Evolutionary conservation across 768 basidiomycete species (phyloP).

Genomic region (Panellus pusillus): DNA sequence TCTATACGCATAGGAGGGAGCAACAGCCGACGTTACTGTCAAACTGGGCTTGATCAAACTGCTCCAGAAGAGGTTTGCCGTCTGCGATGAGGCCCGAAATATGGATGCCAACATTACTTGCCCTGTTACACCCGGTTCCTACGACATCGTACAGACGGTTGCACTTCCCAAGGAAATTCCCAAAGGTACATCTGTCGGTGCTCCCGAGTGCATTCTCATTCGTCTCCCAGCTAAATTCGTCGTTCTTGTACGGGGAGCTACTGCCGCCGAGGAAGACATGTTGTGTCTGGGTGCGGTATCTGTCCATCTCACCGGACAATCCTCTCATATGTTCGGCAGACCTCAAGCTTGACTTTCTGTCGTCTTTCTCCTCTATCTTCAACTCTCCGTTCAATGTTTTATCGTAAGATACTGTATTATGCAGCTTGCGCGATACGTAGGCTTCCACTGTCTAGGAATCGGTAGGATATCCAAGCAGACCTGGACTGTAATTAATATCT

Average conservation of each 20-base stretch:
- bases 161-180: slow-evolving; percentile 91
- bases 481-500: not conserved
- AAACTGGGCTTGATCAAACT: slow-evolving; percentile 94
- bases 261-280: slow-evolving; percentile 69
- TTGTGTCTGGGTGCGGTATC: slow-evolving; percentile 56
- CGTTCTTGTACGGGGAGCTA: slow-evolving; percentile 69
- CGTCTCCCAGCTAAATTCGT: slow-evolving; percentile 72
- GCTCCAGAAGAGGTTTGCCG: slow-evolving; percentile 78
- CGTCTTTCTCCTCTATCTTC: slow-evolving; percentile 29
- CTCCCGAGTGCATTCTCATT: slow-evolving; percentile 8
- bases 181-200: slow-evolving; percentile 42
- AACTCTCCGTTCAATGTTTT: slow-evolving; percentile 24
- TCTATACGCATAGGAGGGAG: slow-evolving; percentile 70
- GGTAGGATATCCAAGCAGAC: no score
- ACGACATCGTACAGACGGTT: slow-evolving; percentile 82
- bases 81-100: slow-evolving; percentile 90
- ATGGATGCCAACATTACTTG: slow-evolving; percentile 80
- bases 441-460: not conserved
- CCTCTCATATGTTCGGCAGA: slow-evolving; percentile 28
- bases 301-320: not conserved
- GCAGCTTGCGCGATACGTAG: no score
- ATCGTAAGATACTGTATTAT: not conserved
- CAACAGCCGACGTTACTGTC: slow-evolving; percentile 85
- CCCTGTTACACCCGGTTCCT: slow-evolving; percentile 71
- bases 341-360: slow-evolving; percentile 77